These are phyloP conservation scores for Pelargonium fulgidum DNA, from an alignment of 441 rosid species.

Conservation along the genomic window DNA sequence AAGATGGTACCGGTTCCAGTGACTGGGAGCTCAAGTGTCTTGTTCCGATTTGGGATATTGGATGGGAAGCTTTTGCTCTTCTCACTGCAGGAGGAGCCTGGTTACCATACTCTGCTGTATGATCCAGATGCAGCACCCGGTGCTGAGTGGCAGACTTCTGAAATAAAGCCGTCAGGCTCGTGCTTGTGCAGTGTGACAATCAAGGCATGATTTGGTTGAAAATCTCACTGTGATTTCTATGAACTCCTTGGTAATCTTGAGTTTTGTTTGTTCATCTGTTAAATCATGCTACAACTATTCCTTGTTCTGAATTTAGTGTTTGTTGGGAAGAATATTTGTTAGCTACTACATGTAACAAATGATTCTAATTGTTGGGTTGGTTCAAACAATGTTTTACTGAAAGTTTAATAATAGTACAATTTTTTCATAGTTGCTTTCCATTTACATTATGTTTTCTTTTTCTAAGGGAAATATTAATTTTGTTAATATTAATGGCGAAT, in stretches of 20 bases:
- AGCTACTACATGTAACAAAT: too few relatives aligned
- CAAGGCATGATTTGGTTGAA: not conserved
- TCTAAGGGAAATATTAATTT: too few relatives aligned
- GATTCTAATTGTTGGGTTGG: too few relatives aligned
- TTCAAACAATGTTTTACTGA: too few relatives aligned
- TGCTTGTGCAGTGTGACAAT: constrained; percentile 4
- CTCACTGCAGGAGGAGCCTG: constrained; percentile 48
- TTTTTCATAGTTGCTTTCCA: too few relatives aligned
- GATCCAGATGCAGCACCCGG: constrained; percentile 73
- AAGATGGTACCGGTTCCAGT: constrained; percentile 75
- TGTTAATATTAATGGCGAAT: too few relatives aligned
- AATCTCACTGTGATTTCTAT: not conserved
- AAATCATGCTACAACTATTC: too few relatives aligned
- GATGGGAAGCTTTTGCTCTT: constrained; percentile 72
- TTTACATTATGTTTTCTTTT: too few relatives aligned
- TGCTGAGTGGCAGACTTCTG: constrained; percentile 51
- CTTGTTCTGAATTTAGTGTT: too few relatives aligned
- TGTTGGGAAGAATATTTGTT: too few relatives aligned
- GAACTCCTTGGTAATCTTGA: not conserved
- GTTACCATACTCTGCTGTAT: constrained; percentile 56
- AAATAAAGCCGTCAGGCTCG: not conserved
- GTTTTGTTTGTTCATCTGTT: too few relatives aligned
- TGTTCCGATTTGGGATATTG: constrained; percentile 73
- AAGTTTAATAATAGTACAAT: too few relatives aligned
- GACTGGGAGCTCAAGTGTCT: constrained; percentile 64